A percentile compares a stretch with the other conserved stretches of the same genome.
Conservation (phyloP, 257 asterid genomes). For the Lantana camara region DNA sequence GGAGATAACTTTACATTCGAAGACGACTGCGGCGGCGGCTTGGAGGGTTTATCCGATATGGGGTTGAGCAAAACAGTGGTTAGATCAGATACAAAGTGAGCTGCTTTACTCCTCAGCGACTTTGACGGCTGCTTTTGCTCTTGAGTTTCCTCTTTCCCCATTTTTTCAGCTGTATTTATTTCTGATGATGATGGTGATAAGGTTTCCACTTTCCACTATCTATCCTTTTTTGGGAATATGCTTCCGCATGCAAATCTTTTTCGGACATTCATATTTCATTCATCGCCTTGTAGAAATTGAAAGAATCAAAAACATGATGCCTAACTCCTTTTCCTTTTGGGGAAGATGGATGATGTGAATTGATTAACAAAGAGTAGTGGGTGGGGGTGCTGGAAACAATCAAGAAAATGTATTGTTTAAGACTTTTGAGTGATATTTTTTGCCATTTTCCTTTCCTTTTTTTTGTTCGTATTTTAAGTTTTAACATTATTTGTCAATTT, state of each 20-base stretch:
- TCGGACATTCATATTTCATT: neutral
- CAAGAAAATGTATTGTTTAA: neutral
- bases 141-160: conserved; percentile 17
- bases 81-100: conserved; percentile 89
- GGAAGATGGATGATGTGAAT: neutral
- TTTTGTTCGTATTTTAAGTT: too few relatives aligned
- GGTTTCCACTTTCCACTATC: conserved; percentile 46
- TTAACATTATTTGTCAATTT: too few relatives aligned
- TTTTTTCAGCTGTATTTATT: conserved; percentile 20
- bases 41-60: conserved; percentile 77
- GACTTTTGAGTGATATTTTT: conserved; percentile 3
- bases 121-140: conserved; percentile 30
- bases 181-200: conserved; percentile 6
- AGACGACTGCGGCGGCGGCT: conserved; percentile 28
- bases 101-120: conserved; percentile 89
- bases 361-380: conserved; percentile 5
- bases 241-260: conserved; percentile 21
- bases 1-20: conserved; percentile 50
- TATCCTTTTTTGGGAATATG: conserved; percentile 22
- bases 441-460: too few relatives aligned
- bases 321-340: neutral
- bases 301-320: conserved; percentile 18
- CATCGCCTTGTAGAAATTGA: neutral
- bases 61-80: conserved; percentile 85
- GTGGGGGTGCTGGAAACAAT: conserved; percentile 7